phyloP scores from a whole-genome alignment of 495 filamentous ascomycete species.

The Baudoinia panamericana region DNA sequence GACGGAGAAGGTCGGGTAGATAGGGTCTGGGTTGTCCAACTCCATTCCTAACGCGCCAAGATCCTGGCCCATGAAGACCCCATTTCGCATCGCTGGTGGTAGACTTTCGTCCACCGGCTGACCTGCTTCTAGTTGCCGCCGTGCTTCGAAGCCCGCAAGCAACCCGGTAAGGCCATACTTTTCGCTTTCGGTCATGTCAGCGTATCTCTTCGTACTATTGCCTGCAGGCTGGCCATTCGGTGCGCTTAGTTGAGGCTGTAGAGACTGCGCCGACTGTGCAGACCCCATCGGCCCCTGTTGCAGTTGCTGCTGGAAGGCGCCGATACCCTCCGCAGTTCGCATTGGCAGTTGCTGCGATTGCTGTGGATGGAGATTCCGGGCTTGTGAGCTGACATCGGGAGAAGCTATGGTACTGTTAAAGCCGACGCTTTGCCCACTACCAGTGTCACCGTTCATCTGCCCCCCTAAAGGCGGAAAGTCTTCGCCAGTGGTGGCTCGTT shows the following conservation, averaged over 20 bases:
- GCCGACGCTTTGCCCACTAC: slow-evolving; percentile 48
- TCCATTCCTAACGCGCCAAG: slow-evolving; percentile 65
- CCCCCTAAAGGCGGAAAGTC: slow-evolving; percentile 76
- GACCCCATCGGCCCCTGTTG: slow-evolving; percentile 11
- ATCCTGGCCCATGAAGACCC: slow-evolving; percentile 66
- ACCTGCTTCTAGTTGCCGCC: slow-evolving; percentile 8
- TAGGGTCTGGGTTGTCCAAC: slow-evolving; percentile 48
- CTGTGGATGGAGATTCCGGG: slow-evolving; percentile 6
- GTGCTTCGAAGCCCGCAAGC: slow-evolving; percentile 33
- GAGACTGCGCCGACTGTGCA: slow-evolving; percentile 2
- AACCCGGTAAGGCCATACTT: slow-evolving; percentile 71
- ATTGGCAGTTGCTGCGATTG: slow-evolving; percentile 13
- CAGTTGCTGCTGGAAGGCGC: slow-evolving; percentile 12
- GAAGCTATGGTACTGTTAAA: slow-evolving; percentile 40
- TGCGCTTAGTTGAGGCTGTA: slow-evolving; percentile 2
- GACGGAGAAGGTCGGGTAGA: slow-evolving; percentile 56
- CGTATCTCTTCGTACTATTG: slow-evolving; percentile 38
- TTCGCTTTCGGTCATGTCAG: slow-evolving; percentile 67
- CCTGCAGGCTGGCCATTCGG: slow-evolving; percentile 10
- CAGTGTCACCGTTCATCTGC: slow-evolving; percentile 52
- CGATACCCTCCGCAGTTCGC: slow-evolving; percentile 2
- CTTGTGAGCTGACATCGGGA: neutral
- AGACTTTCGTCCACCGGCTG: slow-evolving; percentile 12
- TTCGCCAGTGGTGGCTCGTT: slow-evolving; percentile 33
- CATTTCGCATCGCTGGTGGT: slow-evolving; percentile 42